A percentile compares a stretch with the other conserved stretches of the same genome.
These are phyloP conservation scores for Endocarpon pusillum DNA, from an alignment of 495 filamentous ascomycete genomes.

Conservation along the genomic window DNA sequence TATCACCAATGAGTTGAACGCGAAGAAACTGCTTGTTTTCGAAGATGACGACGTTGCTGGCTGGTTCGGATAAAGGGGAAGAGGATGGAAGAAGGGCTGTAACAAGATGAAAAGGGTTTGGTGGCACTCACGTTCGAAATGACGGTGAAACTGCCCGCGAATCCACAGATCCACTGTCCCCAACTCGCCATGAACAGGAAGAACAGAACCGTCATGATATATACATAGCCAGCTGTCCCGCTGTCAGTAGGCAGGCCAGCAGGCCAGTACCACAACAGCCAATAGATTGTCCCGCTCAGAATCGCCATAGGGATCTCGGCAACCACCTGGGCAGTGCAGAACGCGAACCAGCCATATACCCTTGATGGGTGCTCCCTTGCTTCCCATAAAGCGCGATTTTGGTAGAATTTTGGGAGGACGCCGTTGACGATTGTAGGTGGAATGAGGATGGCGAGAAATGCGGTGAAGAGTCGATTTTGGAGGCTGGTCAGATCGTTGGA, in stretches of 20 bases:
- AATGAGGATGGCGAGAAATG: conserved; percentile 58
- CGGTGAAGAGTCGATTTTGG: conserved; percentile 67
- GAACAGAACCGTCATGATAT: conserved; percentile 69
- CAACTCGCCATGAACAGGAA: conserved; percentile 61
- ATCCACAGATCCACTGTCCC: conserved; percentile 76
- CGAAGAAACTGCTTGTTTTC: too few species aligned
- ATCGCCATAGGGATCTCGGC: conserved; percentile 62
- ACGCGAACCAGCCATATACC: conserved; percentile 75
- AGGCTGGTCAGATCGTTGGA: conserved; percentile 49
- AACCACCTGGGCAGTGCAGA: conserved; percentile 57
- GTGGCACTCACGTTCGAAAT: conserved; percentile 53
- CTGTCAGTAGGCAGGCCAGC: conserved; percentile 50
- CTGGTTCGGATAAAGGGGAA: conserved; percentile 39
- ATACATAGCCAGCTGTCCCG: conserved; percentile 58
- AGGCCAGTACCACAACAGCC: conserved; percentile 62
- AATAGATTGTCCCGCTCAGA: conserved; percentile 50
- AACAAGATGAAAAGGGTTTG: conserved; percentile 3
- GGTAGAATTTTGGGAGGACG: conserved; percentile 73
- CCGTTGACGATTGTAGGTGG: conserved; percentile 57
- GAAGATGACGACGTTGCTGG: too few species aligned
- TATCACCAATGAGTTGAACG: too few species aligned
- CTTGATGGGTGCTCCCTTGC: conserved; percentile 56
- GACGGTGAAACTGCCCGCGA: conserved; percentile 64
- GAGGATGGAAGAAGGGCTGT: conserved; percentile 16
- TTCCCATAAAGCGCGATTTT: conserved; percentile 59